Conservation (phyloP, 2,329 filamentous ascomycete genomes). For the Simplicillium aogashimaense region DNA sequence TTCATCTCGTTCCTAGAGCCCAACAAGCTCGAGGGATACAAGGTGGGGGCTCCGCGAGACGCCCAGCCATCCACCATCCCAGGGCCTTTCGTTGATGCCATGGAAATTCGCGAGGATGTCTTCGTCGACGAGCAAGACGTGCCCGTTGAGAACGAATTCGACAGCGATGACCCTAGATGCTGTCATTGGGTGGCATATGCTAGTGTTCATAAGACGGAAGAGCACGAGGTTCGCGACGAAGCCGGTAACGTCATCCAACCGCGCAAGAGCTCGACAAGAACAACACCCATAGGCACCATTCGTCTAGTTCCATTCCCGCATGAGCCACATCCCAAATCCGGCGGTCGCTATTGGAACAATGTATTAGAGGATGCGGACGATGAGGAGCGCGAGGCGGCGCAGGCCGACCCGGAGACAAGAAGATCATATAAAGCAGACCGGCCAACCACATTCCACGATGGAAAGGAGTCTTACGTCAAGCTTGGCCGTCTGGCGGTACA, state of each 20-base stretch:
- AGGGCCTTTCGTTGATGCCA: constrained; percentile 49
- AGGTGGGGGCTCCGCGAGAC: constrained; percentile 25
- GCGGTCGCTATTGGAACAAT: constrained; percentile 37
- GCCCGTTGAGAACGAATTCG: constrained; percentile 61
- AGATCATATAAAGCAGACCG: constrained; percentile 25
- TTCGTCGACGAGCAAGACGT: constrained; percentile 52
- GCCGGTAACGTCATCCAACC: constrained; percentile 28
- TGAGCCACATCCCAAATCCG: constrained; percentile 46
- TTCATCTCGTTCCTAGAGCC: constrained; percentile 39
- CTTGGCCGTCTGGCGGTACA: constrained; percentile 69
- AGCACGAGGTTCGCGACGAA: constrained; percentile 32
- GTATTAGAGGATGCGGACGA: constrained; percentile 13
- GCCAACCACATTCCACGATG: constrained; percentile 44
- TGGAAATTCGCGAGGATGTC: constrained; percentile 50
- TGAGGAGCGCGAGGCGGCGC: constrained; percentile 11
- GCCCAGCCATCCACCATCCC: constrained; percentile 39
- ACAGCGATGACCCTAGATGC: constrained; percentile 67
- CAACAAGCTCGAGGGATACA: constrained; percentile 37
- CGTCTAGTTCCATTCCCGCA: constrained; percentile 78
- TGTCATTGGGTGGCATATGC: constrained; percentile 88
- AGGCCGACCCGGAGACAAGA: constrained; percentile 2
- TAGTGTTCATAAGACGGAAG: constrained; percentile 39
- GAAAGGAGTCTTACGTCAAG: constrained; percentile 69
- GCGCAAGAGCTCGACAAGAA: constrained; percentile 32
- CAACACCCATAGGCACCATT: constrained; percentile 58